Percentiles rank a stretch among this genome's conserved stretches.
These are phyloP conservation scores for Coniferiporia sulphurascens DNA, from an alignment of 1,284 basidiomycete genomes.

Conservation along the genomic window DNA sequence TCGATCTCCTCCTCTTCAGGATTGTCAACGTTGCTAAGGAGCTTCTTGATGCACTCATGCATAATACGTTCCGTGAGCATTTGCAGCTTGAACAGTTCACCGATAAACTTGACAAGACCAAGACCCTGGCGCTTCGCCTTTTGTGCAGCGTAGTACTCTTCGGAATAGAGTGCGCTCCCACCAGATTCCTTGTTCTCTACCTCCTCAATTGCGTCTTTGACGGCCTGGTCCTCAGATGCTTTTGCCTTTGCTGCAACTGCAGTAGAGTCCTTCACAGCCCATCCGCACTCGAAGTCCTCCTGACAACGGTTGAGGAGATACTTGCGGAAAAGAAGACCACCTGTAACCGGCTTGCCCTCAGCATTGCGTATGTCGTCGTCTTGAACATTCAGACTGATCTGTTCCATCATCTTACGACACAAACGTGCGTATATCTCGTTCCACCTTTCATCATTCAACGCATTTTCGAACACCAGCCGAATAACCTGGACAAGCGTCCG, in stretches of 20 bases:
- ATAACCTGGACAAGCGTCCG: conserved; percentile 94
- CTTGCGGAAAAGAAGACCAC: conserved; percentile 92
- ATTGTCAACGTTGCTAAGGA: conserved; percentile 87
- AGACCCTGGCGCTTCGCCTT: conserved; percentile 97
- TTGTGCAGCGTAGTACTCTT: conserved; percentile 95
- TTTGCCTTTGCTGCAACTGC: conserved; percentile 45
- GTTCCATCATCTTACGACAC: conserved; percentile 91
- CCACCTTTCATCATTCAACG: conserved; percentile 92
- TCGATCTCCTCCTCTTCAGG: conserved; percentile 98
- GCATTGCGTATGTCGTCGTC: conserved; percentile 77
- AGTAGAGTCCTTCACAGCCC: conserved; percentile 68
- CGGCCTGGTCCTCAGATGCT: background rate
- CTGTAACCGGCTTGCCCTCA: conserved; percentile 82
- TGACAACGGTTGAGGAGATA: conserved; percentile 92
- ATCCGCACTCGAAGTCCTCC: conserved; percentile 91
- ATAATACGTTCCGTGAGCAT: conserved; percentile 95
- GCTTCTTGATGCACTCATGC: conserved; percentile 94
- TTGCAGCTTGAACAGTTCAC: conserved; percentile 94
- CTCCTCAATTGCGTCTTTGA: conserved; percentile 7
- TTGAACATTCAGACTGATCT: conserved; percentile 79
- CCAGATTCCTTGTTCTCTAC: conserved; percentile 45
- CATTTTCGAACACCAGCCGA: conserved; percentile 94
- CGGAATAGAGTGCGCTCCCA: conserved; percentile 76
- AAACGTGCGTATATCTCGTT: conserved; percentile 96
- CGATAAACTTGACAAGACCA: conserved; percentile 96